Base-by-base conservation (phyloP, 192 early-diverging fungal genomes). In the Entophlyctis luteolus region DNA sequence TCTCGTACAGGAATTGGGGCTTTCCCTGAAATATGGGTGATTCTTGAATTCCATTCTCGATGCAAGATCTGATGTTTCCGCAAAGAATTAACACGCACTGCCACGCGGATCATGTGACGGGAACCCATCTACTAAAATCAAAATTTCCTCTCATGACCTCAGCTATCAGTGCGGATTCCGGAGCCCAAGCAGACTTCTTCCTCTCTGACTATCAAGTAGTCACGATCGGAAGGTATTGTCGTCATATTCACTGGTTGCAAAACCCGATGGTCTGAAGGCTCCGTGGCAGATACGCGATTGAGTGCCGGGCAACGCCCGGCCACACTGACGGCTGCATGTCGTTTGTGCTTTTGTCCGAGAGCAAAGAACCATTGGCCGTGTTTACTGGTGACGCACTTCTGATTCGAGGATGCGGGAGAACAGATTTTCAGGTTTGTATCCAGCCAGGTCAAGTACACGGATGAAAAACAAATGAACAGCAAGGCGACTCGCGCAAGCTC, bases 1-100 rank as follows among this genome's bases (percentile, higher is more conserved):
- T 31, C 38, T 67, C 4, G 25, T 48, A 20, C 23, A 18, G 29
- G 62, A 70, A 23, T 39, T 70, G 10, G 55, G 47, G 20, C 35
- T 70, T 35, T 14, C 35, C 4, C 68, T 71, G 28, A 65, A 53
- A 28, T 71, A 60, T 48, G 65, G 49, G 10, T n/a, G n/a, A n/a
- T n/a, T n/a, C n/a, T n/a, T n/a, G n/a, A n/a, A n/a, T n/a, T n/a
- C n/a, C n/a, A n/a, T n/a, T n/a, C n/a, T n/a, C n/a, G n/a, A n/a
- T n/a, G n/a, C n/a, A n/a, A n/a, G n/a, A n/a, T n/a, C n/a, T n/a
- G n/a, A n/a, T n/a, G n/a, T n/a, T n/a, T n/a, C n/a, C n/a, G n/a
- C n/a, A n/a, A n/a, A n/a, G n/a, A n/a, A 16, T 71, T 53, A 67
- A 72, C 36, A 72, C 71, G 23, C 71, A 72, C 31, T 72, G 65